Evolutionary conservation across 768 basidiomycete species (phyloP).

Genomic region (Kondoa subrosea): DNA sequence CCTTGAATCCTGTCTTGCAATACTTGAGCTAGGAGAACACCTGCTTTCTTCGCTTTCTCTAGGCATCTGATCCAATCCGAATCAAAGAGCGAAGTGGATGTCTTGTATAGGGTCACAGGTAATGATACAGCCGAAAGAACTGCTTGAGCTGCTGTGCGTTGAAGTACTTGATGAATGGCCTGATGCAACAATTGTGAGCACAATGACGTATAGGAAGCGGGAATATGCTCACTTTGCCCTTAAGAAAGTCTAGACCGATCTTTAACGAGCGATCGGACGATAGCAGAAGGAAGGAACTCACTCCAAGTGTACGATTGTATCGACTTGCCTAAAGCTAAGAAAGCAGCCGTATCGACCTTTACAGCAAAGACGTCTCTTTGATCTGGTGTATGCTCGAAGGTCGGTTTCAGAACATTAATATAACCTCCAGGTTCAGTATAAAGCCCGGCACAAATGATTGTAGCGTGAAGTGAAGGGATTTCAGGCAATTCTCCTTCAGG

Average conservation of each 20-base stretch:
- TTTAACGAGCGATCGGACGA: not conserved
- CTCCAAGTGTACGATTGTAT: conserved; percentile 28
- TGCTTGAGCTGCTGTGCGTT: conserved; percentile 35
- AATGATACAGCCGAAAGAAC: conserved; percentile 34
- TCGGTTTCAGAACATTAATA: conserved; percentile 28
- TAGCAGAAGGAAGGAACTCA: not conserved
- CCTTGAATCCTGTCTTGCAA: conserved; percentile 38
- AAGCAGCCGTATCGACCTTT: conserved; percentile 32
- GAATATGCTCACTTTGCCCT: not conserved
- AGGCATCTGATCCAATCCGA: conserved; percentile 29
- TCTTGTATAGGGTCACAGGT: conserved; percentile 25
- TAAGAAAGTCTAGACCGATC: not conserved
- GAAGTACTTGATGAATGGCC: conserved; percentile 34
- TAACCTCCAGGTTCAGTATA: conserved; percentile 34
- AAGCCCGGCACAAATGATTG: conserved; percentile 37
- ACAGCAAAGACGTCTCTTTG: conserved; percentile 35
- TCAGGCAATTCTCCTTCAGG: conserved; percentile 18
- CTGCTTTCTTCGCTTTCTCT: conserved; percentile 37
- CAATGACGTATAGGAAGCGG: not conserved
- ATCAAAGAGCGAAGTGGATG: conserved; percentile 27
- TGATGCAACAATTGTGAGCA: conserved; percentile 12
- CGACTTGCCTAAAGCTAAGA: conserved; percentile 29
- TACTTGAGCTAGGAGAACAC: conserved; percentile 36
- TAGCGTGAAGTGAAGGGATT: conserved; percentile 29
- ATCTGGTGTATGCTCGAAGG: conserved; percentile 21